Evolutionary conservation across 805 yeast genomes (phyloP).

Genomic region (Brettanomyces bruxellensis): DNA sequence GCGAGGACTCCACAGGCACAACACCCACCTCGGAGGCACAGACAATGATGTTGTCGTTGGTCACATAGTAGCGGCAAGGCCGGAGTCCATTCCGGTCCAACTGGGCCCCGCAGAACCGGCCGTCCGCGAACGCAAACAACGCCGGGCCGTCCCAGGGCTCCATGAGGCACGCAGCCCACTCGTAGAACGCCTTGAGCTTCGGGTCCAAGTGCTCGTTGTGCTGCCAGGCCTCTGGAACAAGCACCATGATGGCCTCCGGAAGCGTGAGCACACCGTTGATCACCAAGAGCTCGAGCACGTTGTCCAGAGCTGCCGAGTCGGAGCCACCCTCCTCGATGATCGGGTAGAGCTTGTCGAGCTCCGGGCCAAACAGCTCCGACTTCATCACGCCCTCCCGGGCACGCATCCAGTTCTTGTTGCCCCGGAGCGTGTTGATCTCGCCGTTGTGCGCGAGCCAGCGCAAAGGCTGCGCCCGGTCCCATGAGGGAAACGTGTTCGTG

Average conservation of each 20-base stretch:
- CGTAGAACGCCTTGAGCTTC: constrained; percentile 88
- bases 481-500: constrained; percentile 97
- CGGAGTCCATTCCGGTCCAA: constrained; percentile 95
- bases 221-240: constrained; percentile 98
- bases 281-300: constrained; percentile 84
- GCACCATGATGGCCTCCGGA: constrained; percentile 95
- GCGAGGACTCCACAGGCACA: constrained; percentile 75
- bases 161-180: constrained; percentile 98
- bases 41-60: constrained; percentile 89
- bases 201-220: constrained; percentile 82
- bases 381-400: constrained; percentile 97
- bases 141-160: constrained; percentile 99
- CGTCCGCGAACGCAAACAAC: constrained; percentile 91
- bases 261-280: constrained; percentile 85
- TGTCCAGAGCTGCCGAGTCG: constrained; percentile 96
- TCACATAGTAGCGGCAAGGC: constrained; percentile 95
- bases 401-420: constrained; percentile 99
- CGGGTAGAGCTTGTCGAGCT: constrained; percentile 83
- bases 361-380: constrained; percentile 81
- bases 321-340: constrained; percentile 98
- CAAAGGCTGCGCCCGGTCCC: constrained; percentile 99
- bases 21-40: constrained; percentile 99
- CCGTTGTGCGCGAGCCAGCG: constrained; percentile 98
- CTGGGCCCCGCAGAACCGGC: constrained; percentile 97
- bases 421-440: constrained; percentile 94